A percentile compares a stretch with the other conserved stretches of the same genome.
Conservation (phyloP, 805 yeast species). For the Teunomyces barrocoloradensis region DNA sequence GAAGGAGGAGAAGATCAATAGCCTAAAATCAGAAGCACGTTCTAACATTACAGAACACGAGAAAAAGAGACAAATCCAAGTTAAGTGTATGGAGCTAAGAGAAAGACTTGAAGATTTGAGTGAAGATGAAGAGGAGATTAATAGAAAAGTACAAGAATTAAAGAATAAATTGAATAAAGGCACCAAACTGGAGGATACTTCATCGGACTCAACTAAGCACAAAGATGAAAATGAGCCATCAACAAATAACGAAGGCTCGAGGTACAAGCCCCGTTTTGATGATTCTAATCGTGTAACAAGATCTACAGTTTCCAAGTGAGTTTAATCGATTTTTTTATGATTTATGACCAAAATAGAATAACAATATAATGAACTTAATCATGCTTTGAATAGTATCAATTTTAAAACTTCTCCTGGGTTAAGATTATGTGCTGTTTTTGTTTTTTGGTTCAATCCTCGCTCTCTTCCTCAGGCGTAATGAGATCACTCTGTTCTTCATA, state of each 20-base stretch:
- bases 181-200: not conserved
- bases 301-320: not conserved
- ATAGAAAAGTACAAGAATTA: constrained; percentile 17
- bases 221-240: not conserved
- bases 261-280: not conserved
- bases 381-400: not conserved
- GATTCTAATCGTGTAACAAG: not conserved
- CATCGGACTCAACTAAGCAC: not conserved
- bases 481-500: not conserved
- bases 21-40: constrained; percentile 11
- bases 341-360: not conserved
- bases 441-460: not conserved
- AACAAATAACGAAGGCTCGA: not conserved
- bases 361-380: not conserved
- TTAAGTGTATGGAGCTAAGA: constrained; percentile 48
- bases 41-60: constrained; percentile 34
- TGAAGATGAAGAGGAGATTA: constrained; percentile 30
- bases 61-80: constrained; percentile 37
- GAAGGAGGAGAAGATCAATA: constrained; percentile 9
- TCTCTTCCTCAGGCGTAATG: not conserved
- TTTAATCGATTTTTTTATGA: not conserved
- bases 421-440: no score
- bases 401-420: not conserved
- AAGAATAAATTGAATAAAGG: constrained; percentile 14
- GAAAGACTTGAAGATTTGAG: constrained; percentile 51